These are phyloP conservation scores for Pseudofabraea citricarpa DNA, from an alignment of 2,329 filamentous ascomycete genomes.

Conservation along the genomic window DNA sequence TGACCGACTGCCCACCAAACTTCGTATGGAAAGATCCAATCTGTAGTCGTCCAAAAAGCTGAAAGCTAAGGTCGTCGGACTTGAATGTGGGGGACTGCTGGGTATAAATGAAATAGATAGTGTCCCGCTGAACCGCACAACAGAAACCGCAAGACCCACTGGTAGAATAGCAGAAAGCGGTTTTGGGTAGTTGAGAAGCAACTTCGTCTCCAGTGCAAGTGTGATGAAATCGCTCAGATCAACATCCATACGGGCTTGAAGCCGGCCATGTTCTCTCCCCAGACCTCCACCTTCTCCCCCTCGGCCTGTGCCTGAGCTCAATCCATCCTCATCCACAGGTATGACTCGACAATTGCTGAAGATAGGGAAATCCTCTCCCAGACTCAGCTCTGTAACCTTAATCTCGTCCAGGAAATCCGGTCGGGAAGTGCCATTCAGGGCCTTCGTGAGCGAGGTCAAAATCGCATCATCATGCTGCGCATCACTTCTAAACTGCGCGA, in stretches of 20 bases:
- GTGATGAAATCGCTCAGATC: constrained; percentile 96
- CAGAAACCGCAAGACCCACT: constrained; percentile 84
- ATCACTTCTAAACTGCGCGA: constrained; percentile 90
- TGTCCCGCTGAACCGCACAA: constrained; percentile 92
- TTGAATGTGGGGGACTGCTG: constrained; percentile 58
- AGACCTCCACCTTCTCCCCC: constrained; percentile 22
- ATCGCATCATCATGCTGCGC: constrained; percentile 90
- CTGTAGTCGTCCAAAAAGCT: constrained; percentile 89
- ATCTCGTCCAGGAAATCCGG: constrained; percentile 94
- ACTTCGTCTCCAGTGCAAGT: constrained; percentile 86
- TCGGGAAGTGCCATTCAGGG: constrained; percentile 80
- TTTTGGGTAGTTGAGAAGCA: constrained; percentile 92
- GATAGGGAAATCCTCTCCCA: constrained; percentile 97
- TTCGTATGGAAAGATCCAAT: constrained; percentile 76
- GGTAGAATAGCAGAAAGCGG: constrained; percentile 83
- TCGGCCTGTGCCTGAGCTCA: constrained; percentile 41
- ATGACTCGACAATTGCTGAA: constrained; percentile 98
- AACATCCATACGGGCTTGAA: constrained; percentile 96
- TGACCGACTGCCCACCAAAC: constrained; percentile 73
- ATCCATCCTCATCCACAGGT: constrained; percentile 76
- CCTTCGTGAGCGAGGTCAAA: constrained; percentile 74
- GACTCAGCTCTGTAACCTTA: constrained; percentile 83
- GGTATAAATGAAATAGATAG: constrained; percentile 91
- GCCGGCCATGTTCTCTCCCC: constrained; percentile 59
- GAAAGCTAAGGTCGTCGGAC: constrained; percentile 86